A percentile compares a stretch with the other conserved stretches of the same genome.
These are phyloP conservation scores for Lachnum nothofagi DNA, from an alignment of 2,329 filamentous ascomycete genomes.

Conservation along the genomic window DNA sequence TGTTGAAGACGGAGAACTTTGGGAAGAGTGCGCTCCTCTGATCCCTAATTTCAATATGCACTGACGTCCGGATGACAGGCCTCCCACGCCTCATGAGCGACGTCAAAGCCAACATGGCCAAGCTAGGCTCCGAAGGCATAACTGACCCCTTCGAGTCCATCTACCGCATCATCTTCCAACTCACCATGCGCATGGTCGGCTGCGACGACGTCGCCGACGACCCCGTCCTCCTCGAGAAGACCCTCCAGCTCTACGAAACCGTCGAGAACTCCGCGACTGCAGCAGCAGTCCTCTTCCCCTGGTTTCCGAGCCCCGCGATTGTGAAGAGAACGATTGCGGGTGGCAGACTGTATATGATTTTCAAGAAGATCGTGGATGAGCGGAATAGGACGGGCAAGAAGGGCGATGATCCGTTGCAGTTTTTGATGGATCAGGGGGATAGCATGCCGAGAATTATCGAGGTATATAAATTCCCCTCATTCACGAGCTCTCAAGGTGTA, in stretches of 20 bases:
- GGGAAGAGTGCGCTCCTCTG: slow-evolving; percentile 21
- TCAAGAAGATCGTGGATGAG: slow-evolving; percentile 44
- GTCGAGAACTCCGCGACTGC: slow-evolving; percentile 43
- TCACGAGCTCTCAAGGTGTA: not conserved
- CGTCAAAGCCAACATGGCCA: slow-evolving; percentile 35
- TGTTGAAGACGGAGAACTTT: slow-evolving; percentile 38
- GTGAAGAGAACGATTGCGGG: slow-evolving; percentile 42
- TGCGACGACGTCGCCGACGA: slow-evolving; percentile 49
- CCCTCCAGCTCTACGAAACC: slow-evolving; percentile 41
- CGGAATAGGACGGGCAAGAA: slow-evolving; percentile 39
- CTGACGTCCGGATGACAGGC: slow-evolving; percentile 14
- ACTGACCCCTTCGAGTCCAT: slow-evolving; percentile 52
- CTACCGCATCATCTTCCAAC: slow-evolving; percentile 48
- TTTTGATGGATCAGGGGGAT: slow-evolving; percentile 48
- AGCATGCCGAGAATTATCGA: slow-evolving; percentile 39
- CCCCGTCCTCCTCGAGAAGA: slow-evolving; percentile 37
- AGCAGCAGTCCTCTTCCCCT: slow-evolving; percentile 47
- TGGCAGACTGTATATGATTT: slow-evolving; percentile 43
- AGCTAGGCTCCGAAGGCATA: slow-evolving; percentile 34
- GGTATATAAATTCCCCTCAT: slow-evolving; percentile 27
- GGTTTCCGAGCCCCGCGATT: slow-evolving; percentile 42
- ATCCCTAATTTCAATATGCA: not conserved
- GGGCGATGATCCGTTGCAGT: slow-evolving; percentile 48
- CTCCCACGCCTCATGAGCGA: slow-evolving; percentile 43
- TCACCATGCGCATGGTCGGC: slow-evolving; percentile 54